Conservation (phyloP, 176 grass and related monocot species). For the Olyra latifolia region DNA sequence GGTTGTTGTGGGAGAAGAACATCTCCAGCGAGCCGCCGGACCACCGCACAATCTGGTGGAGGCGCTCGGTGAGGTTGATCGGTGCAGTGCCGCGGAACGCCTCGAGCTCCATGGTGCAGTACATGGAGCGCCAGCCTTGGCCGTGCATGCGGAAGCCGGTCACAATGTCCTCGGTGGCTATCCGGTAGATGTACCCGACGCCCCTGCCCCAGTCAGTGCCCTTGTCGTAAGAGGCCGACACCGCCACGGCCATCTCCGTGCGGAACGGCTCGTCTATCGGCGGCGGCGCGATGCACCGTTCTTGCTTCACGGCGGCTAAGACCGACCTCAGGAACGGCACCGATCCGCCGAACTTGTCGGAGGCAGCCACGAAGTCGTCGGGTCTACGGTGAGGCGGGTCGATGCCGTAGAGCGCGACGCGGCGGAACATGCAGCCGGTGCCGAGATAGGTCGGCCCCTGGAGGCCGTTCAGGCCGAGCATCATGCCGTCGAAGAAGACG, state of each 20-base stretch:
- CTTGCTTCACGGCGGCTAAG: not conserved
- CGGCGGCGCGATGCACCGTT: not conserved
- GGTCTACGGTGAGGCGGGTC: not conserved
- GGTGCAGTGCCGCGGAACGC: slow-evolving; percentile 38
- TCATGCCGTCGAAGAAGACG: slow-evolving; percentile 80
- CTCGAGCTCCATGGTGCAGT: not conserved
- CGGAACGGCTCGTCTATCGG: not conserved
- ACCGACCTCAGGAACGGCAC: not conserved
- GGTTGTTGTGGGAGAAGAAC: slow-evolving; percentile 35
- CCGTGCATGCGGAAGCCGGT: slow-evolving; percentile 37
- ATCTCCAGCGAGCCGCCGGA: slow-evolving; percentile 30
- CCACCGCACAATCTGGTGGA: slow-evolving; percentile 27
- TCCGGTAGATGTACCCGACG: slow-evolving; percentile 35
- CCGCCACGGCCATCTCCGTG: not conserved
- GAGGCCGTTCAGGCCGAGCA: slow-evolving; percentile 65
- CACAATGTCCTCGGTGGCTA: slow-evolving; percentile 39
- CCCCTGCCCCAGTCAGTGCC: slow-evolving; percentile 12
- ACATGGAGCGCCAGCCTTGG: slow-evolving; percentile 27
- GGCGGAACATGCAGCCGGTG: slow-evolving; percentile 48
- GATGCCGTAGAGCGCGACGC: slow-evolving; percentile 26
- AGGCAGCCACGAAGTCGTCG: not conserved
- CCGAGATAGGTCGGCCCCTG: slow-evolving; percentile 44
- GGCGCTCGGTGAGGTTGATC: slow-evolving; percentile 30
- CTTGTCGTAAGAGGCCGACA: slow-evolving; percentile 27
- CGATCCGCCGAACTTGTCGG: not conserved